Base-by-base conservation (phyloP, 371 early-diverging fungal genomes). In the Thermomucor indicae-seudaticae region DNA sequence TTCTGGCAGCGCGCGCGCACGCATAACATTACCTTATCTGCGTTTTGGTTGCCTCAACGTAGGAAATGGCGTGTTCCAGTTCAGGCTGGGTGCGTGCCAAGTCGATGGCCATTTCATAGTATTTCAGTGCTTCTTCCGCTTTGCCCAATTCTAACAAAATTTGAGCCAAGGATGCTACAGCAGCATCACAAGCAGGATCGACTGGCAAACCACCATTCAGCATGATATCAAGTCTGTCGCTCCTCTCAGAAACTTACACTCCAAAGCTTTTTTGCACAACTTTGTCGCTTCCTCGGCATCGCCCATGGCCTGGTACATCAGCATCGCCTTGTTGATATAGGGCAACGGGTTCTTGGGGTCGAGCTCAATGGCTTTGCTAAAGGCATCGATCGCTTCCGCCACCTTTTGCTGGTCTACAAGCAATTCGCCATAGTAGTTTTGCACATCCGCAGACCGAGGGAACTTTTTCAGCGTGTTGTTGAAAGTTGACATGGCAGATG, bases 391-490 rank as follows among this genome's bases (percentile, higher is more conserved):
- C 6, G 92, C 90, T 54, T 91, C 88, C 8, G 81, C 79, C 34
- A 85, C 77, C 37, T 80, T 78, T 61, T 90, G 89, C 62, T 90
- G 89, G 57, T 97, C 97, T 44, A 92, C 73, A 39, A 95, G 67
- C 17, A 97, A 79, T 72, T 97, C 98, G 62, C 95, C 97, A 52
- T 93, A 92, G 72, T 96, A 97, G 79, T 96, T 96, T 80, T 81
- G 92, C 22, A 95, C 88, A 64, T 97, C 97, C 30, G 91, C 84
- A 32, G 86, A 83, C 27, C 83, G 61, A 38, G 86, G 80, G 79
- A 96, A 97, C 50, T 83, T 80, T 60, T 79, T 75, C 54, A 83
- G 66, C 0, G 92, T 88, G 63, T 85, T 82, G 62, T 84, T 81
- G 74, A 97, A 96, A 4, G 84, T 89, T 12, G 67, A 58, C 79